Conservation (phyloP, 306 rosid genomes). For the Hippophae rhamnoides region DNA sequence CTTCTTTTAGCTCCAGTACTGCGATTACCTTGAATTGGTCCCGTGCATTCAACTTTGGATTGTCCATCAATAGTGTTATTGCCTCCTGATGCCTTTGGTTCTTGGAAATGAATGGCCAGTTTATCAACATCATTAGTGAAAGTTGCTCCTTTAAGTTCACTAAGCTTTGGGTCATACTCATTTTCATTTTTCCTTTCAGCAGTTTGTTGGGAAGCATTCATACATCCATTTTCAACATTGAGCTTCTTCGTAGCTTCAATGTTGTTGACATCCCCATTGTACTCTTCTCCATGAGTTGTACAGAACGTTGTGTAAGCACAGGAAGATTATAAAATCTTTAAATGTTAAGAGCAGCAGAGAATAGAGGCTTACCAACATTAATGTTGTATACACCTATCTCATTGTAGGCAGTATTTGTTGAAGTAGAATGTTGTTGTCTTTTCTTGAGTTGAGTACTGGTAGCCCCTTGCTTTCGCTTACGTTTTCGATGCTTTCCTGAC, state of each 20-base stretch:
- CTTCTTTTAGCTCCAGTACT: conserved; percentile 76
- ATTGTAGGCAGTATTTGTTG: conserved; percentile 36
- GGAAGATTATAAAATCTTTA: conserved; percentile 19
- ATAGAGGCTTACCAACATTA: conserved; percentile 25
- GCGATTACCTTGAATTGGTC: conserved; percentile 32
- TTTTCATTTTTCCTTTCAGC: conserved; percentile 27
- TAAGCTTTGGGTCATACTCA: conserved; percentile 67
- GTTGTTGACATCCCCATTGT: conserved; percentile 18
- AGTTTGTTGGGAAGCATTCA: conserved; percentile 18
- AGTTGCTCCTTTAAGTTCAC: conserved; percentile 53
- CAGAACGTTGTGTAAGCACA: conserved; percentile 35
- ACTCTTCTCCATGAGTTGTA: conserved; percentile 31
- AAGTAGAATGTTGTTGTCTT: conserved; percentile 53
- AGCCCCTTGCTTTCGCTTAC: conserved; percentile 48
- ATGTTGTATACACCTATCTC: conserved; percentile 34
- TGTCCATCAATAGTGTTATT: conserved; percentile 22
- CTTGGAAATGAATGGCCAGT: conserved; percentile 41
- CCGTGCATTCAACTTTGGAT: conserved; percentile 27
- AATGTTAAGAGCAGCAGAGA: conserved; percentile 31
- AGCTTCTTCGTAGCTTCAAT: conserved; percentile 16
- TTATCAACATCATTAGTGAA: conserved; percentile 35
- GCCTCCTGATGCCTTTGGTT: conserved; percentile 23
- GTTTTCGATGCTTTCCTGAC: conserved; percentile 45
- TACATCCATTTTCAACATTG: conserved; percentile 25
- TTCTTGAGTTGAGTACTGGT: conserved; percentile 50